Conservation (phyloP, 75 land plant genomes). For the Larix kaempferi region DNA sequence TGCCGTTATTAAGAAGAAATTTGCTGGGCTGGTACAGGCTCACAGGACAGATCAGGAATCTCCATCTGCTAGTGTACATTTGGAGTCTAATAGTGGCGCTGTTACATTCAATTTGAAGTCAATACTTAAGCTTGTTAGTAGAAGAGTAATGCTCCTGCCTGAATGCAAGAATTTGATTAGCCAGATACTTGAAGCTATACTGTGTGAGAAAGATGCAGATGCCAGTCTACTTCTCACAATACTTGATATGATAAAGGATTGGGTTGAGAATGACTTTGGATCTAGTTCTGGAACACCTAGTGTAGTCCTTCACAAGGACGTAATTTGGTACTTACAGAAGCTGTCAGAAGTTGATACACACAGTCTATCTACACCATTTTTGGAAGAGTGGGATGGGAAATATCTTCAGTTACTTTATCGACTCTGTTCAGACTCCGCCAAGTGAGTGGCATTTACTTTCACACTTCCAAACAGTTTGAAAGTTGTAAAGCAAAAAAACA, state of each 20-base stretch:
- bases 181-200: conserved; percentile 61
- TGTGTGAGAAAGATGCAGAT: conserved; percentile 85
- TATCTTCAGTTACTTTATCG: conserved; percentile 84
- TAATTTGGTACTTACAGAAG: conserved; percentile 75
- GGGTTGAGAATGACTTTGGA: conserved; percentile 81
- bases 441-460: conserved; percentile 38
- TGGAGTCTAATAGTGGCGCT: conserved; percentile 45
- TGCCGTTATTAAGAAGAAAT: neutral
- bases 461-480: neutral
- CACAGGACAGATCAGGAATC: conserved; percentile 74
- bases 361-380: conserved; percentile 44
- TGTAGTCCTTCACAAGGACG: conserved; percentile 65
- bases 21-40: conserved; percentile 27
- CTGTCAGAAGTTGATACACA: conserved; percentile 85
- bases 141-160: conserved; percentile 67
- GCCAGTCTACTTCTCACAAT: conserved; percentile 78
- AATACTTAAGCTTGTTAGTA: conserved; percentile 75
- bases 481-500: neutral
- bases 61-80: conserved; percentile 60
- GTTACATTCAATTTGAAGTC: conserved; percentile 67
- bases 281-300: conserved; percentile 36
- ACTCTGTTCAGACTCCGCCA: conserved; percentile 82
- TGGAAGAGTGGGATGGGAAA: conserved; percentile 89
- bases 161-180: conserved; percentile 66
- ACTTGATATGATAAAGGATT: conserved; percentile 71